These are phyloP conservation scores for Cavenderia fasciculata DNA, from an alignment of 78 protist species.

Conservation along the genomic window DNA sequence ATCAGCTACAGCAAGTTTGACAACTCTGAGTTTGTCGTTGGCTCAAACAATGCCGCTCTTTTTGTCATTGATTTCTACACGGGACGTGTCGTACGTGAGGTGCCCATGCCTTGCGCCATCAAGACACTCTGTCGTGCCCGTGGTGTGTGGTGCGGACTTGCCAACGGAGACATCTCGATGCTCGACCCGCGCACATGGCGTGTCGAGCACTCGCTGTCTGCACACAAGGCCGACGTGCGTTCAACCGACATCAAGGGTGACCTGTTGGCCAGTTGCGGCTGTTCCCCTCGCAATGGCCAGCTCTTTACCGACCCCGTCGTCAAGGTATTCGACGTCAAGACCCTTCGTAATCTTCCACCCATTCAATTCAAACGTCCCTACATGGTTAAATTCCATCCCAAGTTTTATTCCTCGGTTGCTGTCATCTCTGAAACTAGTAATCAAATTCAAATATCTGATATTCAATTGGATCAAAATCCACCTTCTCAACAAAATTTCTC, in stretches of 20 bases:
- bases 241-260: slow-evolving; percentile 53
- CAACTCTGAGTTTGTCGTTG: slow-evolving; percentile 29
- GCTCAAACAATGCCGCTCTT: slow-evolving; percentile 12
- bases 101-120: slow-evolving; percentile 22
- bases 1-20: slow-evolving; percentile 21
- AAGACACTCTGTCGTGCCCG: slow-evolving; percentile 26
- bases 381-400: slow-evolving; percentile 73
- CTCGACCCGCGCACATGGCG: slow-evolving; percentile 53
- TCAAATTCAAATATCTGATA: slow-evolving; percentile 47
- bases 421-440: slow-evolving; percentile 27
- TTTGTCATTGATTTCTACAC: slow-evolving; percentile 55
- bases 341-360: slow-evolving; percentile 52
- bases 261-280: slow-evolving; percentile 43
- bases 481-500: background rate
- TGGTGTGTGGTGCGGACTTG: slow-evolving; percentile 58
- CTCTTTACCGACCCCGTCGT: slow-evolving; percentile 43
- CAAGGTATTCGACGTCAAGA: slow-evolving; percentile 34
- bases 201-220: slow-evolving; percentile 18
- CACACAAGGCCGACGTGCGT: slow-evolving; percentile 59
- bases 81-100: slow-evolving; percentile 36
- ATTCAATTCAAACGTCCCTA: slow-evolving; percentile 63
- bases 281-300: slow-evolving; percentile 57
- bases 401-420: slow-evolving; percentile 29
- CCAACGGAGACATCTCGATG: slow-evolving; percentile 67
- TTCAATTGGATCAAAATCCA: slow-evolving; percentile 19